Evolutionary conservation across 192 early-diverging fungal genomes (phyloP), one percentile per base, ranked within the genome.

Genomic region (Phlyctochytrium bullatum): DNA sequence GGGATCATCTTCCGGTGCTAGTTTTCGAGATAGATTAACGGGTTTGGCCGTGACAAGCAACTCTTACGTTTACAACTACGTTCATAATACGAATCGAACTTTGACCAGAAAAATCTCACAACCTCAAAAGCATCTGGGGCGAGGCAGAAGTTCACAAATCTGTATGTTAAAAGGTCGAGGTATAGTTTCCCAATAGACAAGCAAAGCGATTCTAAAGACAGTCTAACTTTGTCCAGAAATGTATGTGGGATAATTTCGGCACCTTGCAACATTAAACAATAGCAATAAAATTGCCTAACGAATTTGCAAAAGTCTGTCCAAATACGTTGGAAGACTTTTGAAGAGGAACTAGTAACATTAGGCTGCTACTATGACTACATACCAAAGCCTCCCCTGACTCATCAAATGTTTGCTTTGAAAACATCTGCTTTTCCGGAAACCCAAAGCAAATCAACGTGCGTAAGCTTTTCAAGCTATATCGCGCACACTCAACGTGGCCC

Each of bases 151-250:
- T 81, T 76, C 3, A 89, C 75, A 0, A 89, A 79, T 36, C 88
- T 81, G 1, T 80, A 60, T 62, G 85, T 84, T 72, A 88, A 84
- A 20, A 92, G 68, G 61, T 91, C 86, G 54, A 91, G 61, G 66
- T 90, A 92, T 32, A 93, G 67, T 64, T 91, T 91, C 25, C 93
- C 93, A 52, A 91, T 83, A 4, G 83, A 78, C 34, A 87, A 58
- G 6, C 82, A 77, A 56, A 90, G 83, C 54, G 64, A 47, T 23
- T 30, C 52, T 16, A 71, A 23, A 20, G 47, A n/a, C n/a, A n/a
- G n/a, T n/a, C n/a, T n/a, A n/a, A n/a, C n/a, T n/a, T 34, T 23
- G 52, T 47, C 40, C 6, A 40, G 33, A 23, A 36, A 64, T 62
- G 28, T 23, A 34, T 24, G 32, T 52, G 47, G 20, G 58, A 29